phyloP scores from a whole-genome alignment of 306 rosid genomes.

The Lagenaria siceraria region DNA sequence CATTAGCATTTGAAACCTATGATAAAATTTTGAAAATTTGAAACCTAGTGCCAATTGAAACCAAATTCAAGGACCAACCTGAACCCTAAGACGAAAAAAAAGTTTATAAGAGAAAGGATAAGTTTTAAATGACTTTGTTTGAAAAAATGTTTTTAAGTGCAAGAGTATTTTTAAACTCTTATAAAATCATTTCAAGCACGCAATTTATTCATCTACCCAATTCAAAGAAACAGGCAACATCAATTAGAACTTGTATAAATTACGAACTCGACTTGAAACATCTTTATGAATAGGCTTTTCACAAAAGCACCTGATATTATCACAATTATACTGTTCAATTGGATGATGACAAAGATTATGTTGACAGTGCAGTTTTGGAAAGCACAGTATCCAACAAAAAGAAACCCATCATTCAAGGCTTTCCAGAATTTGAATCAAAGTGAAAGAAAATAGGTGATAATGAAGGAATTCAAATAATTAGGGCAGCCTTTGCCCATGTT shows the following conservation, averaged over 20 bases:
- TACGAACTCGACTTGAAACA: too few species aligned
- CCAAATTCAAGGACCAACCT: too few species aligned
- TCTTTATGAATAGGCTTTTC: neutral
- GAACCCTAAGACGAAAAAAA: too few species aligned
- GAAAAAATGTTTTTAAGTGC: too few species aligned
- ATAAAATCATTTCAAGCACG: neutral
- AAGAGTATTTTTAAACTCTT: too few species aligned
- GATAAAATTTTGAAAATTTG: too few species aligned
- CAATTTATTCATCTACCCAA: neutral
- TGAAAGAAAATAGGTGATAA: neutral
- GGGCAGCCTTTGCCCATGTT: neutral
- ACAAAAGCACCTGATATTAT: neutral
- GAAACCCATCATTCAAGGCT: neutral
- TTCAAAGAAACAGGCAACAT: neutral
- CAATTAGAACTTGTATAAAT: neutral
- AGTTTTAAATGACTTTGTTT: too few species aligned
- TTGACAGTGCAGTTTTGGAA: neutral
- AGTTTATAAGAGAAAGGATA: too few species aligned
- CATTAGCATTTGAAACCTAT: too few species aligned
- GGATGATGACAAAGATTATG: neutral
- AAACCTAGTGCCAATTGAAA: too few species aligned
- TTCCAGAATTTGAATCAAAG: neutral
- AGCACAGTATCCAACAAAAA: neutral
- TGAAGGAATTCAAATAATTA: neutral
- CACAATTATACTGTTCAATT: neutral